Conservation (phyloP, 495 filamentous ascomycete species). For the Penicillium fimorum region DNA sequence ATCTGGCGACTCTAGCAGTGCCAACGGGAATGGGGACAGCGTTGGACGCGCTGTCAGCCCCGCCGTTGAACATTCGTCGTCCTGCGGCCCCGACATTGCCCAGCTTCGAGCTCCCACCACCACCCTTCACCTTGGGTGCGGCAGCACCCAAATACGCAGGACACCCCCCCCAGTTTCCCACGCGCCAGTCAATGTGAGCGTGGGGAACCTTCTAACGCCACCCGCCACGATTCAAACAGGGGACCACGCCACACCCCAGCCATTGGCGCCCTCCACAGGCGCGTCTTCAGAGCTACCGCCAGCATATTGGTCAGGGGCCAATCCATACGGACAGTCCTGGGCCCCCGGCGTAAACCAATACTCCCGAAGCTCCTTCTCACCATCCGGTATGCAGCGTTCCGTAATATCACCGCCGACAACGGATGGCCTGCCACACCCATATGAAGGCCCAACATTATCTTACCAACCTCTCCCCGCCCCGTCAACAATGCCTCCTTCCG, state of each 20-base stretch:
- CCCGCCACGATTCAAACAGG: constrained; percentile 59
- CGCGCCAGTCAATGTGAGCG: constrained; percentile 51
- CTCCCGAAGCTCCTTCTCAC: constrained; percentile 55
- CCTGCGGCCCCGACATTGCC: constrained; percentile 60
- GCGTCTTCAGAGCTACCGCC: constrained; percentile 48
- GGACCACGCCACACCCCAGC: constrained; percentile 56
- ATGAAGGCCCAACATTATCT: constrained; percentile 56
- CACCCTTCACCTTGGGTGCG: constrained; percentile 34
- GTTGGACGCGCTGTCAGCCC: constrained; percentile 41
- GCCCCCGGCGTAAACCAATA: constrained; percentile 41
- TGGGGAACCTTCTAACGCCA: constrained; percentile 61
- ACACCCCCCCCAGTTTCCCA: constrained; percentile 30
- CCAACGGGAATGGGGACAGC: constrained; percentile 48
- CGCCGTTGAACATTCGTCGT: constrained; percentile 57
- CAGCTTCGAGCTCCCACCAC: constrained; percentile 61
- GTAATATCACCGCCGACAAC: constrained; percentile 52
- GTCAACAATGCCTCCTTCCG: constrained; percentile 29
- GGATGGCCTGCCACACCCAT: constrained; percentile 51
- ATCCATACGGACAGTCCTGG: constrained; percentile 53
- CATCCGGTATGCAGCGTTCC: constrained; percentile 46
- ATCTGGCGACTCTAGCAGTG: constrained; percentile 47
- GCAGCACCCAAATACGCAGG: constrained; percentile 43
- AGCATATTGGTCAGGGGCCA: constrained; percentile 49
- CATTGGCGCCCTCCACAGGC: constrained; percentile 45
- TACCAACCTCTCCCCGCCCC: constrained; percentile 53